A percentile compares a stretch with the other conserved stretches of the same genome.
phyloP scores from a whole-genome alignment of 2,329 filamentous ascomycete genomes.

The Fonsecaea erecta region DNA sequence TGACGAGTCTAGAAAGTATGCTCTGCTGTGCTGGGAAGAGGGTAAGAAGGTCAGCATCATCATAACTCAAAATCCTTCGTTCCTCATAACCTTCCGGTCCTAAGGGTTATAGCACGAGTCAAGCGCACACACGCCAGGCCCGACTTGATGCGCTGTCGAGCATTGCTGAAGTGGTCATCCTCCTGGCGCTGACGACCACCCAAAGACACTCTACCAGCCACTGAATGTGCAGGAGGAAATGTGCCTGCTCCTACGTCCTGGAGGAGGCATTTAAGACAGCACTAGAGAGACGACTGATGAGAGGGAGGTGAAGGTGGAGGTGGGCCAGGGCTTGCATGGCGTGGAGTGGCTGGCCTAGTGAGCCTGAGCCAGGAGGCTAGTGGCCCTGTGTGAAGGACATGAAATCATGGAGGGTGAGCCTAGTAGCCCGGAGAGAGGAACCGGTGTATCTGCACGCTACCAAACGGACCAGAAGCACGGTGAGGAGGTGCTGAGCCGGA shows the following conservation, averaged over 20 bases:
- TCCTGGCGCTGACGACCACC: not conserved
- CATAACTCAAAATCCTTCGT: conserved; percentile 22
- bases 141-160: not conserved
- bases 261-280: not conserved
- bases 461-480: not conserved
- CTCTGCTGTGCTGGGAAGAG: not conserved
- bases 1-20: not conserved
- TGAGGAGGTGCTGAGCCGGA: not conserved
- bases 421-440: too few relatives aligned
- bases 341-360: not conserved
- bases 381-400: not conserved
- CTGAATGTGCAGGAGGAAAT: not conserved
- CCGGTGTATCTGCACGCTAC: not conserved
- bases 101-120: not conserved
- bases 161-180: not conserved
- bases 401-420: not conserved
- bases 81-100: not conserved
- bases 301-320: not conserved
- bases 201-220: not conserved
- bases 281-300: not conserved
- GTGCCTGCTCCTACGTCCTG: not conserved
- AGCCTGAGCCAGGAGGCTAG: too few relatives aligned
- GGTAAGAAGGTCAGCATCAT: conserved; percentile 15
- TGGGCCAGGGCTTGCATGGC: not conserved
- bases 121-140: not conserved